phyloP scores from a whole-genome alignment of 495 filamentous ascomycete genomes.

The Xylaria cubensis region DNA sequence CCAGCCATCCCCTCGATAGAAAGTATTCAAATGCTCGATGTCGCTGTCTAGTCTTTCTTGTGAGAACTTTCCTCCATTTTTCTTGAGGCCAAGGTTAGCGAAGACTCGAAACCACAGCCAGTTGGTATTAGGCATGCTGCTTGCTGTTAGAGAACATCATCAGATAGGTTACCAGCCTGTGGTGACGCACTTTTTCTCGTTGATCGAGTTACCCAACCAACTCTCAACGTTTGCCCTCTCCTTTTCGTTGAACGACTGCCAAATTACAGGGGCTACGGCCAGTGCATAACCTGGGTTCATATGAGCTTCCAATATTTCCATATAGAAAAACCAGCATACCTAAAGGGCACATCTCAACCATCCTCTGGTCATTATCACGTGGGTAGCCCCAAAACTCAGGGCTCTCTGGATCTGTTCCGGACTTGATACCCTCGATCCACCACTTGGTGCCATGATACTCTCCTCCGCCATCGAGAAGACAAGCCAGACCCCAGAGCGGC shows the following conservation, averaged over 20 bases:
- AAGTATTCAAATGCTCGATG: constrained; percentile 78
- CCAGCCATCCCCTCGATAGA: constrained; percentile 81
- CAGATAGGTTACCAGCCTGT: neutral
- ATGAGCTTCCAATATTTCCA: neutral
- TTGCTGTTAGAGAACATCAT: constrained; percentile 18
- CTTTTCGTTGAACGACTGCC: constrained; percentile 65
- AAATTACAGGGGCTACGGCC: constrained; percentile 69
- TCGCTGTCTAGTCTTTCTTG: constrained; percentile 71
- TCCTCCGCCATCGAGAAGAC: constrained; percentile 69
- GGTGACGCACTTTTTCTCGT: constrained; percentile 65
- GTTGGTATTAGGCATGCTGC: constrained; percentile 63
- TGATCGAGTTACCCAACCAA: constrained; percentile 75
- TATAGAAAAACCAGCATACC: constrained; percentile 31
- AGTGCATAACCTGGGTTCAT: constrained; percentile 56
- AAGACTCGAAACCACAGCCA: constrained; percentile 86
- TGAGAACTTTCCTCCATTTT: constrained; percentile 70
- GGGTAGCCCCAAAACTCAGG: constrained; percentile 77
- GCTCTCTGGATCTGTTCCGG: constrained; percentile 69
- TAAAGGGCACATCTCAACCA: constrained; percentile 84
- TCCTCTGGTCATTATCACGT: constrained; percentile 77
- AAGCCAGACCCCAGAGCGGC: constrained; percentile 76
- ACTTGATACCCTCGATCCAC: constrained; percentile 71
- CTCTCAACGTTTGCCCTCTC: constrained; percentile 66
- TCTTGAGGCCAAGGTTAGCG: constrained; percentile 77
- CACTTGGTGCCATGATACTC: constrained; percentile 65